phyloP scores from a whole-genome alignment of 345 rosid species.

The Crucihimalaya himalaica region DNA sequence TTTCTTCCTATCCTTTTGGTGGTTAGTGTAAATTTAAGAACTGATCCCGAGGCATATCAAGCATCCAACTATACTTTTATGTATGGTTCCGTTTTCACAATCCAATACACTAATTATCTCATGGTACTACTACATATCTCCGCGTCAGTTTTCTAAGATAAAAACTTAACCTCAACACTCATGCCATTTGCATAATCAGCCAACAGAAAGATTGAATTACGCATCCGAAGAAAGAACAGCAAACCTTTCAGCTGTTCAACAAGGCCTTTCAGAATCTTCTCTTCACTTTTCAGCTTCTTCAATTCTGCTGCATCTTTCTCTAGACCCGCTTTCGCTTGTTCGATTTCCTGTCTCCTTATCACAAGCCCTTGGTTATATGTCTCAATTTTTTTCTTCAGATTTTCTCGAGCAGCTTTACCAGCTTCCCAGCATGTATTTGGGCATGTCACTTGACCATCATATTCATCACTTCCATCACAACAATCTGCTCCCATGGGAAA shows the following conservation, averaged over 20 bases:
- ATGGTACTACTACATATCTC: neutral
- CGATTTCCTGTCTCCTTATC: slow-evolving; percentile 55
- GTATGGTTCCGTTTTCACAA: neutral
- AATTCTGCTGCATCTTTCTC: slow-evolving; percentile 76
- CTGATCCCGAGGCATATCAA: neutral
- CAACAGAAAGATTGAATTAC: neutral
- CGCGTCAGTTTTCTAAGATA: neutral
- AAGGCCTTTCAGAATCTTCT: slow-evolving; percentile 68
- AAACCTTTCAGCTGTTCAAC: slow-evolving; percentile 85
- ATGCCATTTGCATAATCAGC: neutral
- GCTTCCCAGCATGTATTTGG: slow-evolving; percentile 90
- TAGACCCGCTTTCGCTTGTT: slow-evolving; percentile 58
- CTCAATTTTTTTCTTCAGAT: slow-evolving; percentile 66
- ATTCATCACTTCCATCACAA: slow-evolving; percentile 99
- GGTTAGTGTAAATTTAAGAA: neutral
- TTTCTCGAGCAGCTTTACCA: slow-evolving; percentile 81
- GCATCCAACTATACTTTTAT: slow-evolving; percentile 8
- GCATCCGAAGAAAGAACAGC: neutral
- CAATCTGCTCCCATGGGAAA: slow-evolving; percentile 57
- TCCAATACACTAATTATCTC: neutral
- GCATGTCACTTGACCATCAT: slow-evolving; percentile 73
- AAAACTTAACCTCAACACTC: slow-evolving; percentile 9
- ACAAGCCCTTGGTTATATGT: slow-evolving; percentile 65
- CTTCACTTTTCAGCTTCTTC: slow-evolving; percentile 68
- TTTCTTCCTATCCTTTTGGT: neutral